phyloP scores from a whole-genome alignment of 148 eudicot species.

The Silene latifolia region DNA sequence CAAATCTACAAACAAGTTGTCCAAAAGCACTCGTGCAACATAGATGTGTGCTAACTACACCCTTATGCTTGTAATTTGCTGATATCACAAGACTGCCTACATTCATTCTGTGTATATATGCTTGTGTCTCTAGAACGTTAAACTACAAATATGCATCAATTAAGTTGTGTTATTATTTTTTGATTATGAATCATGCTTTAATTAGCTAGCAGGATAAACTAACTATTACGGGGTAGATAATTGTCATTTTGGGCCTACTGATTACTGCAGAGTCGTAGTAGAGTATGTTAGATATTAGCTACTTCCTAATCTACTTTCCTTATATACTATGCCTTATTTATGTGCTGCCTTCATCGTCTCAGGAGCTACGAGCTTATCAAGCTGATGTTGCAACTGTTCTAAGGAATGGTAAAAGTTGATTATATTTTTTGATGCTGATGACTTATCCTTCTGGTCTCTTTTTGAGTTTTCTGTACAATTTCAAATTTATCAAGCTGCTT shows the following conservation, averaged over 20 bases:
- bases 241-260: not conserved
- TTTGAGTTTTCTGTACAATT: constrained; percentile 7
- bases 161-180: not conserved
- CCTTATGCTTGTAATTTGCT: constrained; percentile 1
- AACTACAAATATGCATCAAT: not conserved
- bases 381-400: constrained; percentile 97
- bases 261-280: not conserved
- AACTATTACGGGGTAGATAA: constrained; percentile 3
- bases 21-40: not conserved
- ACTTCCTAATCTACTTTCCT: not conserved
- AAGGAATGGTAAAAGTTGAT: constrained; percentile 65
- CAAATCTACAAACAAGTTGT: constrained; percentile 3
- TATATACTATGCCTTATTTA: constrained; percentile 10
- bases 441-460: not conserved
- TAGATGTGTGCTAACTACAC: not conserved
- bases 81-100: not conserved
- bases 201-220: not conserved
- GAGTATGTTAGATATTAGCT: not conserved
- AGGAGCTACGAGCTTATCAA: constrained; percentile 99
- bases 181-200: not conserved
- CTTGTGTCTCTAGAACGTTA: constrained; percentile 1
- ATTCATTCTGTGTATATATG: not conserved
- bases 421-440: not conserved
- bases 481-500: not conserved
- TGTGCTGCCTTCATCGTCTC: constrained; percentile 17